A percentile compares a stretch with the other conserved stretches of the same genome.
phyloP scores from a whole-genome alignment of 345 rosid genomes.

The Euphorbia pulcherrima region DNA sequence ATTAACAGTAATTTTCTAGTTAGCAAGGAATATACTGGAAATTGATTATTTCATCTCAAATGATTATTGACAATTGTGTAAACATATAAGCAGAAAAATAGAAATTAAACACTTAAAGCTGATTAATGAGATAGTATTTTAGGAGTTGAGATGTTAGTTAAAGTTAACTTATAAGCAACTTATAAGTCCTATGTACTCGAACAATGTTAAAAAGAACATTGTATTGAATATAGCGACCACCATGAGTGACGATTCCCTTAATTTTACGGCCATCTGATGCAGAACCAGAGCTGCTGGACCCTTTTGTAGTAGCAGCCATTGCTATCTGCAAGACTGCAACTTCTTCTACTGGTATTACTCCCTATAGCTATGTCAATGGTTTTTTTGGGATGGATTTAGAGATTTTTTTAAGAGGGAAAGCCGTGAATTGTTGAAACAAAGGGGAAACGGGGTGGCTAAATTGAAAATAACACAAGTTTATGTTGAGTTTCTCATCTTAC shows the following conservation, averaged over 20 bases:
- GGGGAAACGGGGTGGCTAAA: constrained; percentile 3
- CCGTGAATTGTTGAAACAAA: constrained; percentile 3
- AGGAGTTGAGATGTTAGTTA: no score
- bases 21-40: no score
- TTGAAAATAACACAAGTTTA: constrained; percentile 3
- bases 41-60: no score
- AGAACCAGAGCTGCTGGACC: constrained; percentile 17
- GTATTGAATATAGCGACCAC: constrained; percentile 31
- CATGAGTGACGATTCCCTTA: constrained; percentile 29
- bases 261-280: constrained; percentile 14
- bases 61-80: no score
- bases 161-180: no score
- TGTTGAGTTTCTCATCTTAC: no score
- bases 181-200: no score
- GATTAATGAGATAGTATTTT: no score
- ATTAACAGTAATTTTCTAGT: no score
- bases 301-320: constrained; percentile 16
- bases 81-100: no score
- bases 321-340: not conserved
- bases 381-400: not conserved
- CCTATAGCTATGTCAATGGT: not conserved
- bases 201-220: constrained; percentile 30
- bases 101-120: no score
- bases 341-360: not conserved
- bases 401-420: constrained; percentile 2